Evolutionary conservation across 176 grass and related monocot species (phyloP).

Genomic region (Aechmea fasciata): DNA sequence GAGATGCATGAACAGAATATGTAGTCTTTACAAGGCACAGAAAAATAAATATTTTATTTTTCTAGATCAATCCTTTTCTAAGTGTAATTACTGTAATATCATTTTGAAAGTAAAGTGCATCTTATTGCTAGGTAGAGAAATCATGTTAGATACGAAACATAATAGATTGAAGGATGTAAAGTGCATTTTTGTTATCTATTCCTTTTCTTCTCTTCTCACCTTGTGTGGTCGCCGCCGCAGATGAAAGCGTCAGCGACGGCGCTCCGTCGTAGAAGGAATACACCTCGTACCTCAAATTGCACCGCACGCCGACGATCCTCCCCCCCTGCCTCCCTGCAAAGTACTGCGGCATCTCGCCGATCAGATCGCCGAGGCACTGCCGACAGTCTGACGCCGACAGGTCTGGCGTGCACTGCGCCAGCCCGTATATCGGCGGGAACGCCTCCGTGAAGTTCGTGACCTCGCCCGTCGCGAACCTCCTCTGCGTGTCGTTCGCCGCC

Average conservation of each 20-base stretch:
- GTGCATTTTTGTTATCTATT: too few relatives aligned
- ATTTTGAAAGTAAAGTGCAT: too few relatives aligned
- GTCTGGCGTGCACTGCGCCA: neutral
- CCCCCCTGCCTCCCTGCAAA: conserved; percentile 20
- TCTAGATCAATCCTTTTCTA: too few relatives aligned
- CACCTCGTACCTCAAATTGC: conserved; percentile 41
- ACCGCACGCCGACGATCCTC: conserved; percentile 38
- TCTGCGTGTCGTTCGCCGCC: neutral
- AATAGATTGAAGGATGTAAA: too few relatives aligned
- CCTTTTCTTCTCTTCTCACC: too few relatives aligned
- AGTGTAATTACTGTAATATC: too few relatives aligned
- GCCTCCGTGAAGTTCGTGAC: neutral
- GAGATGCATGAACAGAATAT: too few relatives aligned
- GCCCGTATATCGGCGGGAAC: neutral
- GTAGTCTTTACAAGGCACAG: too few relatives aligned
- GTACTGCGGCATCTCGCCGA: neutral
- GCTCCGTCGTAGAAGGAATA: conserved; percentile 20
- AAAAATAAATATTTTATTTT: too few relatives aligned
- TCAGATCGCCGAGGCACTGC: conserved; percentile 20
- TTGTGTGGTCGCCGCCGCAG: neutral
- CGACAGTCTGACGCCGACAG: conserved; percentile 19
- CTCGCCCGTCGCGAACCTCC: neutral
- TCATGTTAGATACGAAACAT: too few relatives aligned
- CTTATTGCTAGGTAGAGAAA: too few relatives aligned
- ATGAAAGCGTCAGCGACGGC: conserved; percentile 21